Base-by-base conservation (phyloP, 805 yeast genomes). In the Metschnikowia dekortorum region DNA sequence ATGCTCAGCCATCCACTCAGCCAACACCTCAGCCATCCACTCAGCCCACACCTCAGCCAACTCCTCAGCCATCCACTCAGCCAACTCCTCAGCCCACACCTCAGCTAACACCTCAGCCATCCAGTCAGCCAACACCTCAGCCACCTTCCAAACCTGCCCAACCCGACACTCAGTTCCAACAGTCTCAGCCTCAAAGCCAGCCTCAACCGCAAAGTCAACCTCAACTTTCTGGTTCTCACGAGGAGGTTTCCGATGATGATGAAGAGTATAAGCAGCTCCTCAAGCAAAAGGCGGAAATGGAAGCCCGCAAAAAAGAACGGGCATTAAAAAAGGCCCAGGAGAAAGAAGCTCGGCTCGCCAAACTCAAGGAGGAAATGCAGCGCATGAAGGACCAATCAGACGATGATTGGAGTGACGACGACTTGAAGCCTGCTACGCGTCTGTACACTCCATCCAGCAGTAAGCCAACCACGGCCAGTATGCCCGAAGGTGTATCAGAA, bases 271-370 rank as follows among this genome's bases (percentile, higher is more conserved):
- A 75, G 29, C 81, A 75, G 8, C 76, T 80, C 49, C 65, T 68
- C 59, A 71, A 70, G 55, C 73, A 75, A 41, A 67, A 68, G 52
- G 70, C 62, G 64, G 76, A 68, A 46, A 53, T 74, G 69, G 83
- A 79, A 55, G 69, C 66, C 3, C 67, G 71, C 42, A 74, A 72
- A 46, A 58, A 66, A 44, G 72, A 70, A 42, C 63, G 80, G 45
- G 77, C 76, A 51, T 60, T 69, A 52, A 80, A 76, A 63, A 82
- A 77, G 63, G 78, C 78, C 55, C 75, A 75, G 32, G 84, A 80
- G 8, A 83, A 80, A 59, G 87, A 82, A 53, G 85, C 79, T 10
- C 72, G 83, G 54, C 59, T 82, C 48, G 86, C 84, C 2, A 74
- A 76, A 53, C 65, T 84, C 47, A 81, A 77, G 57, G 76, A 73